Conservation (phyloP, 192 early-diverging fungal genomes). For the Backusella australiensis region DNA sequence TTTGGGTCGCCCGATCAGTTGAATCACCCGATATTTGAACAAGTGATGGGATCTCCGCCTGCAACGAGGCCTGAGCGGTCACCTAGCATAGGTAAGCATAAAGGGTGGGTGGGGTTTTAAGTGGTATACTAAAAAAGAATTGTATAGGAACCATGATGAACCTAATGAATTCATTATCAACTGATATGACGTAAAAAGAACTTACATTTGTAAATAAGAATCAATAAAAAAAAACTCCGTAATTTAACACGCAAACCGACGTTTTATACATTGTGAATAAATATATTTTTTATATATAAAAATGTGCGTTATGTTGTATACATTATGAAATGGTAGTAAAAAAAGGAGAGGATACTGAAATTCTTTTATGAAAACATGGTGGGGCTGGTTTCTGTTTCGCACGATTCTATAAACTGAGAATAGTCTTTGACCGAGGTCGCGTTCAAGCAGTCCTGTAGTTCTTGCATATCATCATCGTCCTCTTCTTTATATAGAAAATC, state of each 20-base stretch:
- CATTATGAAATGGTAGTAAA: too few species aligned
- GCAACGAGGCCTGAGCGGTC: neutral
- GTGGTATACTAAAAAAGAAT: too few species aligned
- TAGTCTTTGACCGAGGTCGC: neutral
- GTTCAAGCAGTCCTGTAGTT: neutral
- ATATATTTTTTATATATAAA: too few species aligned
- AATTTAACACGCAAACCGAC: too few species aligned
- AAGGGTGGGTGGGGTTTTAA: too few species aligned
- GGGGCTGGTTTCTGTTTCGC: neutral
- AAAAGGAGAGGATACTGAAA: too few species aligned
- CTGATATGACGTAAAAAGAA: neutral
- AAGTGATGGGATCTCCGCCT: slow-evolving; percentile 13
- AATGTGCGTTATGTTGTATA: too few species aligned
- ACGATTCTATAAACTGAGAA: neutral
- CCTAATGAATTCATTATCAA: slow-evolving; percentile 8
- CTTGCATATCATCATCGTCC: neutral
- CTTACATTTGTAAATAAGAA: neutral
- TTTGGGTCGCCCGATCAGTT: neutral
- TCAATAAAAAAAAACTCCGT: neutral
- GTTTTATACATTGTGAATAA: too few species aligned
- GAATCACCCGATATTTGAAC: slow-evolving; percentile 3
- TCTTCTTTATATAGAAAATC: neutral
- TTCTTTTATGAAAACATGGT: neutral
- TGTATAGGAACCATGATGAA: neutral
- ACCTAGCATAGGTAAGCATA: slow-evolving; percentile 2